These are phyloP conservation scores for Leccinum sublutescens DNA, from an alignment of 768 basidiomycete species.

Conservation along the genomic window DNA sequence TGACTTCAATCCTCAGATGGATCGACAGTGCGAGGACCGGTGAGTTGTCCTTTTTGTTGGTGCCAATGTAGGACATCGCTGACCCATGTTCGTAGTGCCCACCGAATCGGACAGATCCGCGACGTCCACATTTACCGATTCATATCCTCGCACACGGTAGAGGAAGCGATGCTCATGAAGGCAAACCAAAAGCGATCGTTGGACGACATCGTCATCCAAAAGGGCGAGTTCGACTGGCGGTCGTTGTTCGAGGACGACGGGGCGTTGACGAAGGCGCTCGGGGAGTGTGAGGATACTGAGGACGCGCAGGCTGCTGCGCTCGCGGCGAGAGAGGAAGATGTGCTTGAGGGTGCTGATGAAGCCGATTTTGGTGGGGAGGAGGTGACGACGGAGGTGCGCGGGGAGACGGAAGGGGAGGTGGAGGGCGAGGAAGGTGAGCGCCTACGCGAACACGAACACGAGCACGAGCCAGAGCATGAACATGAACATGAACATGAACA, in stretches of 20 bases:
- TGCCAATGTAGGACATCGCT: neutral
- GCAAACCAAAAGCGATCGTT: slow-evolving; percentile 97
- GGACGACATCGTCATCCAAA: slow-evolving; percentile 89
- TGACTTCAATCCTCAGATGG: slow-evolving; percentile 98
- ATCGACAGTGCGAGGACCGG: slow-evolving; percentile 94
- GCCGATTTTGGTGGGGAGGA: slow-evolving; percentile 69
- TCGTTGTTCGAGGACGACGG: slow-evolving; percentile 65
- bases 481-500: slow-evolving; percentile 26
- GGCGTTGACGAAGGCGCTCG: slow-evolving; percentile 72
- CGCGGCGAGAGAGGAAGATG: slow-evolving; percentile 71
- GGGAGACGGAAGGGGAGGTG: slow-evolving; percentile 35
- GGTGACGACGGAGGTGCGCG: slow-evolving; percentile 24
- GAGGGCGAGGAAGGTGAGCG: slow-evolving; percentile 39
- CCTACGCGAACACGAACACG: neutral
- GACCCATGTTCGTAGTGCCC: slow-evolving; percentile 54
- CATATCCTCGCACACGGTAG: slow-evolving; percentile 85
- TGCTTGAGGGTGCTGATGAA: slow-evolving; percentile 74
- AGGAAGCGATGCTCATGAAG: slow-evolving; percentile 94
- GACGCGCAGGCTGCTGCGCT: slow-evolving; percentile 80
- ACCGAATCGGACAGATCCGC: slow-evolving; percentile 97
- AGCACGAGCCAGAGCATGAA: no score
- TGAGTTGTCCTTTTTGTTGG: slow-evolving; percentile 36
- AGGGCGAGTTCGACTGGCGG: slow-evolving; percentile 94
- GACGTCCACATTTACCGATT: slow-evolving; percentile 97
- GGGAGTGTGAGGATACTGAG: slow-evolving; percentile 84